phyloP scores from a whole-genome alignment of 257 asterid genomes.

The Solanum pinnatisectum region DNA sequence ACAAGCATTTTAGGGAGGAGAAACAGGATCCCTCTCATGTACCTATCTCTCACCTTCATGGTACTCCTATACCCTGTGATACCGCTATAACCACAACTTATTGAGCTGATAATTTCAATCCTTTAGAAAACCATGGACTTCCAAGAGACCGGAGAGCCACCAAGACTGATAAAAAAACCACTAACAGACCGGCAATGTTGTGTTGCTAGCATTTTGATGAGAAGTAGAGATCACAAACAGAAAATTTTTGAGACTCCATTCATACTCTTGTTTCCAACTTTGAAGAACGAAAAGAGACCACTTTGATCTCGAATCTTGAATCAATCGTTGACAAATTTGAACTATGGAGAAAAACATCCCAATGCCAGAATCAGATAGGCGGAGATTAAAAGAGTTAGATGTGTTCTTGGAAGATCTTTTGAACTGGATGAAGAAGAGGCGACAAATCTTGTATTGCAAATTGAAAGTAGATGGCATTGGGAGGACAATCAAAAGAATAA shows the following conservation, averaged over 20 bases:
- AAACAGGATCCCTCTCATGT: neutral
- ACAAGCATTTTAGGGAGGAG: neutral
- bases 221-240: neutral
- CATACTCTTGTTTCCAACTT: neutral
- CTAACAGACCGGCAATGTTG: neutral
- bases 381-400: neutral
- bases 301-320: neutral
- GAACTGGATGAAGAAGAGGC: neutral
- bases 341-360: neutral
- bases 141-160: neutral
- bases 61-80: neutral
- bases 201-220: neutral
- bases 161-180: neutral
- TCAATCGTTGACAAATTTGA: neutral
- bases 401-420: neutral
- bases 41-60: neutral
- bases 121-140: neutral
- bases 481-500: neutral
- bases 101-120: neutral
- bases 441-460: neutral
- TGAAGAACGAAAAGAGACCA: neutral
- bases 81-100: neutral
- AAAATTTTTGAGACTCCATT: neutral
- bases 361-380: neutral
- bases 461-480: neutral